Evolutionary conservation across 495 filamentous ascomycete species (phyloP), one percentile per base, ranked within the genome.

Genomic region (Haplographium delicatum): DNA sequence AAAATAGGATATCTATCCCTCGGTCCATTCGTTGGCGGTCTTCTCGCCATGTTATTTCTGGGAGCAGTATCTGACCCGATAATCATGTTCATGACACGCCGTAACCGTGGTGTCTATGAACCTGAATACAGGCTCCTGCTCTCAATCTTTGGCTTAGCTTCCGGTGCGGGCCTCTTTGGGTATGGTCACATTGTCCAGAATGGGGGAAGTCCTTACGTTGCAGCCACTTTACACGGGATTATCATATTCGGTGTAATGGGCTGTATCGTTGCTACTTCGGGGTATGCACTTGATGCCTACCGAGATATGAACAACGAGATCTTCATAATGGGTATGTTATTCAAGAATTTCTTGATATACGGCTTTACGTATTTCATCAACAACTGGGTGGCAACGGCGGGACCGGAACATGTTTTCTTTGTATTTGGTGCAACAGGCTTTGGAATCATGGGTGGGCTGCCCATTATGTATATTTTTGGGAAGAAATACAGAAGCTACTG

Each of bases 1-100:
- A 75, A 79, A 55, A 80, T 85, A 26, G 82, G 82, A 5, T 62
- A 84, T 9, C 73, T 70, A 41, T 84, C 83, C 44, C 44, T 85
- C 1, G 52, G 44, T 10, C 44, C 44, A 5, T 43, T 50, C 11
- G 13, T 55, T 0, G 52, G 45, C 4, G 44, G 52, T 1, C 46
- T 55, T 2, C 7, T 55, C 5, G 72, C 67, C 20, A 68, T 68
- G 37, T 54, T 72, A 28, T 31, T 66, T 22, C 65, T 66, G 16
- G 62, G 61, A 9, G 56, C 62, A 1, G 39, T 73, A 37, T 63
- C 67, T 6, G 71, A 73, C 48, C 62, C 51, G 40, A 51, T 68
- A 7, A 62, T 64, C n/a, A 67, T 64, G 44, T 50, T 45, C 35
- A 63, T 73, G 61, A 61, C 71, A n/a, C 57, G 63, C 8, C 58